Conservation (phyloP, 2,329 filamentous ascomycete species). For the Myriosclerotinia duriaeana region DNA sequence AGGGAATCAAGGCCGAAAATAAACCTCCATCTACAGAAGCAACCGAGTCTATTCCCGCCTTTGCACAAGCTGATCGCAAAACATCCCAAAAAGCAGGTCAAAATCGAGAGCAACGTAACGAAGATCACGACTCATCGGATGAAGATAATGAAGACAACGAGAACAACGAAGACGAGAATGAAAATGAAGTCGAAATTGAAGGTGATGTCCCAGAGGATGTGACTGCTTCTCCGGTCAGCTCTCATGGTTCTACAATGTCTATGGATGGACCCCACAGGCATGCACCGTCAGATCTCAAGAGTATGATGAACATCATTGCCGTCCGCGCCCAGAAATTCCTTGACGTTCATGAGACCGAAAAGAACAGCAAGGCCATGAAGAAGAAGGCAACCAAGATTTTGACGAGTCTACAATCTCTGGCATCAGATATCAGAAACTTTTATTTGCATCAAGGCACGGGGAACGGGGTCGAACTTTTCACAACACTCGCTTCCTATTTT, state of each 20-base stretch:
- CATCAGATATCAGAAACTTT: slow-evolving; percentile 67
- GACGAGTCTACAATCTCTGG: slow-evolving; percentile 67
- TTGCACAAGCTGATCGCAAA: slow-evolving; percentile 42
- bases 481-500: slow-evolving; percentile 77
- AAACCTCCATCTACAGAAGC: slow-evolving; percentile 31
- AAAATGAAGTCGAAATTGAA: slow-evolving; percentile 49
- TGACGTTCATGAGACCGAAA: slow-evolving; percentile 75
- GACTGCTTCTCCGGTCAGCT: slow-evolving; percentile 44
- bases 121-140: slow-evolving; percentile 48
- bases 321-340: slow-evolving; percentile 79
- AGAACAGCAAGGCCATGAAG: slow-evolving; percentile 69
- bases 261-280: slow-evolving; percentile 55
- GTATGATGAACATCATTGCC: slow-evolving; percentile 71
- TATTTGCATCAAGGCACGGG: slow-evolving; percentile 59
- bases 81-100: slow-evolving; percentile 36
- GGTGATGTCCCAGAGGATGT: slow-evolving; percentile 53
- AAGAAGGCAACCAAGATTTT: slow-evolving; percentile 77
- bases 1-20: slow-evolving; percentile 25
- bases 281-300: slow-evolving; percentile 50
- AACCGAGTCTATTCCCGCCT: slow-evolving; percentile 29
- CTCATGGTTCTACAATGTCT: slow-evolving; percentile 65
- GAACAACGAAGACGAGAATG: slow-evolving; percentile 46
- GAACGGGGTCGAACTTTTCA: slow-evolving; percentile 68
- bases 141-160: slow-evolving; percentile 43
- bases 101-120: slow-evolving; percentile 44